Conservation (phyloP, 352 stramenopile species). For the Plasmopara viticola region DNA sequence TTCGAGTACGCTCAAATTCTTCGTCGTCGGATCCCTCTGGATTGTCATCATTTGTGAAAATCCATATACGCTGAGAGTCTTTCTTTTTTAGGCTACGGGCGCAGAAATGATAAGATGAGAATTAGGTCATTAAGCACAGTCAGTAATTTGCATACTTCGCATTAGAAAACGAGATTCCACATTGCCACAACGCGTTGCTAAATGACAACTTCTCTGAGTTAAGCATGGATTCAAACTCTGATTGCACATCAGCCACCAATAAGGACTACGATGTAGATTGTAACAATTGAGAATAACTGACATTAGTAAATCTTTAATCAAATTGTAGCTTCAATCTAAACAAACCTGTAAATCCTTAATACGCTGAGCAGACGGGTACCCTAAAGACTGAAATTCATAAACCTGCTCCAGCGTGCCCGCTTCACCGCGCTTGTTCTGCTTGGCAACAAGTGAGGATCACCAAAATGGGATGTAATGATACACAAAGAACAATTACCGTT, state of each 20-base stretch:
- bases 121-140: not conserved
- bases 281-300: not conserved
- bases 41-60: constrained; percentile 80
- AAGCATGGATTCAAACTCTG: constrained; percentile 48
- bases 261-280: constrained; percentile 26
- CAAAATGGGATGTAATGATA: not conserved
- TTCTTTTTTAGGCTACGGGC: constrained; percentile 72
- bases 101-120: constrained; percentile 4
- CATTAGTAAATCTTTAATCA: not conserved
- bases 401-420: constrained; percentile 56
- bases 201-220: constrained; percentile 57
- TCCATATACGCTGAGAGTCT: constrained; percentile 79
- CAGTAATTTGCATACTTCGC: constrained; percentile 43
- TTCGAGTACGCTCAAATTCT: constrained; percentile 55
- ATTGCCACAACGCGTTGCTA: constrained; percentile 82
- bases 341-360: constrained; percentile 69
- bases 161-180: constrained; percentile 70
- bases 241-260: constrained; percentile 36
- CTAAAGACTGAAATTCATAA: constrained; percentile 69
- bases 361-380: constrained; percentile 56
- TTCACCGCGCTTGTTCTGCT: constrained; percentile 53
- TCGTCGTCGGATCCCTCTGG: constrained; percentile 41
- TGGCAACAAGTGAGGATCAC: not conserved
- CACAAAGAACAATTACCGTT: constrained; percentile 31
- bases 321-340: not conserved